Evolutionary conservation across 1,139 yeast genomes (phyloP), one percentile per base, ranked within the genome.

Genomic region (Candida sanyaensis): DNA sequence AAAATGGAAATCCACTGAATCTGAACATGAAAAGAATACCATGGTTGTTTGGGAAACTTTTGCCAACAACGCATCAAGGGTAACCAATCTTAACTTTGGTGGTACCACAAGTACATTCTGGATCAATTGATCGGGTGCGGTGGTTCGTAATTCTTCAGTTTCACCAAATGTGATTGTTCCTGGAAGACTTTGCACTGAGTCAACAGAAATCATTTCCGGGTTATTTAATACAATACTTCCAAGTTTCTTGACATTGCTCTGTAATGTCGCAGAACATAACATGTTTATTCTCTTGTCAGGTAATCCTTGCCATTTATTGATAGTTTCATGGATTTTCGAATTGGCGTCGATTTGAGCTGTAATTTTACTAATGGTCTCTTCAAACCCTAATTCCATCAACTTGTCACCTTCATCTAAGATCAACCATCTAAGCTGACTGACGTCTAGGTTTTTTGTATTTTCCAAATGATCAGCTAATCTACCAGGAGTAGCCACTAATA

Each of bases 361-460:
- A 53, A 93, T 91, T 52, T 86, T 82, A 24, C 89, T 77, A 51
- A 93, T 84, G 1, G 97, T 88, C 62, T 93, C 97, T 66, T 93
- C 97, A 61, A 93, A 93, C 1, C 99, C 99, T 50, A 93, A 75
- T 60, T 93, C 99, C 80, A 93, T 89, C 59, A 93, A 77, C 56
- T 92, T 81, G 68, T 93, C 99, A 64, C 98, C 99, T 75, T 93
- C 99, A 69, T 93, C 99, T 53, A 93, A 68, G 13, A 93, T 84
- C 29, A 92, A 78, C 80, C 91, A 93, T 58, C 97, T 75, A 42
- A 92, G 76, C 49, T 88, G 83, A 6, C 88, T 75, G 29, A 88
- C 68, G 55, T 90, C 85, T 51, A 91, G 77, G 23, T 86, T 81
- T 26, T 62, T 54, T 0, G 99, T 93, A 63, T 91, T 88, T 53